Evolutionary conservation across 768 basidiomycete species (phyloP).

Genomic region (Hirschioporus abietinus): DNA sequence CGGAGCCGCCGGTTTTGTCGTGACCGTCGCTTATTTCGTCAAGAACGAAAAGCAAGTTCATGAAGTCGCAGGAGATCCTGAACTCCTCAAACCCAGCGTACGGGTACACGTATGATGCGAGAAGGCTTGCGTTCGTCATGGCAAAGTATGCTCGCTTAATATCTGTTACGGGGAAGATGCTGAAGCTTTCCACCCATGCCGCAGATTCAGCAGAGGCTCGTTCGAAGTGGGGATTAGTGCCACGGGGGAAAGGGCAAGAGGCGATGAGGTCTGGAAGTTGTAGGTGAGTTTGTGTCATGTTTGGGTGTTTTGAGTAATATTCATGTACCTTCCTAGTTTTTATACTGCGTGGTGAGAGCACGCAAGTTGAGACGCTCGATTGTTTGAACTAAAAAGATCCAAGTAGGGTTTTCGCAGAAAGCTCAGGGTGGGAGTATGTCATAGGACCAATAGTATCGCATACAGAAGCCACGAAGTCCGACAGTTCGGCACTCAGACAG

Average conservation of each 20-base stretch:
- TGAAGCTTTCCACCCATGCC: slow-evolving; percentile 13
- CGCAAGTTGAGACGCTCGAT: too few relatives aligned
- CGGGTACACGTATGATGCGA: slow-evolving; percentile 12
- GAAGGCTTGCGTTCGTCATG: slow-evolving; percentile 44
- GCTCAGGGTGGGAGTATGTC: too few relatives aligned
- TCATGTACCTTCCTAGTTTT: too few relatives aligned
- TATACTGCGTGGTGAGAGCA: too few relatives aligned
- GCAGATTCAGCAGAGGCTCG: slow-evolving; percentile 8
- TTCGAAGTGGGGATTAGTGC: slow-evolving; percentile 13
- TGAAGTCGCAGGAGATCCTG: slow-evolving; percentile 13
- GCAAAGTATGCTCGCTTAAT: slow-evolving; percentile 58
- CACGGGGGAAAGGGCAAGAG: slow-evolving; percentile 11
- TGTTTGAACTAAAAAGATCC: too few relatives aligned
- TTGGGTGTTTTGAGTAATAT: not conserved
- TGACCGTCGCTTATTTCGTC: slow-evolving; percentile 18
- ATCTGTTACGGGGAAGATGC: slow-evolving; percentile 9
- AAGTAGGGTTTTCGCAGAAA: too few relatives aligned
- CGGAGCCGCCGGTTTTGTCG: slow-evolving; percentile 19
- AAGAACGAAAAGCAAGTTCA: slow-evolving; percentile 14
- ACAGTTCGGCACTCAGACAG: too few relatives aligned
- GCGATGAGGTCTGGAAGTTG: slow-evolving; percentile 13
- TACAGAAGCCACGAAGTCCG: too few relatives aligned
- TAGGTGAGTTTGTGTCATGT: not conserved
- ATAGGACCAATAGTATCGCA: too few relatives aligned
- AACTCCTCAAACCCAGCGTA: slow-evolving; percentile 12